A percentile compares a stretch with the other conserved stretches of the same genome.
Evolutionary conservation across 2,329 filamentous ascomycete species (phyloP).

Genomic region (Beauveria varroae): DNA sequence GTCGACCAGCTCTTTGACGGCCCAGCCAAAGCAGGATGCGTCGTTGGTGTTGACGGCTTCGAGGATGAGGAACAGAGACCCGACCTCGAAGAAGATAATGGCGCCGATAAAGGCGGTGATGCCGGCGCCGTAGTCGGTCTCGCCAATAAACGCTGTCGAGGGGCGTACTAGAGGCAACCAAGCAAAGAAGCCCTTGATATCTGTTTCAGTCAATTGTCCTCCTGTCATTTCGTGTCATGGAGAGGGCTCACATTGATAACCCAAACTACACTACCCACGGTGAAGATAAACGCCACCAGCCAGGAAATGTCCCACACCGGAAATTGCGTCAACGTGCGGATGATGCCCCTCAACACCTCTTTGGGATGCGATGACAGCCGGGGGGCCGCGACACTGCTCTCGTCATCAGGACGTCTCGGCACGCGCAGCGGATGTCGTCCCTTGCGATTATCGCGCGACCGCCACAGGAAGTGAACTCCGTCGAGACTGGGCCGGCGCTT

Average conservation of each 20-base stretch:
- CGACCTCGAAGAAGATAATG: background rate
- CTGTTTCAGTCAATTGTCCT: background rate
- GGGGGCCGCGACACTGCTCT: background rate
- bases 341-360: background rate
- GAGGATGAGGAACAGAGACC: background rate
- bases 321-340: background rate
- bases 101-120: constrained; percentile 8
- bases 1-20: background rate
- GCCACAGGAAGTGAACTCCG: constrained; percentile 2
- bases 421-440: constrained; percentile 5
- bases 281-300: constrained; percentile 7
- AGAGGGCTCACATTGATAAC: background rate
- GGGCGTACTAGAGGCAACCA: constrained; percentile 3
- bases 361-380: background rate
- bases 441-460: constrained; percentile 10
- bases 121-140: background rate
- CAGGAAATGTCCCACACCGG: constrained; percentile 10
- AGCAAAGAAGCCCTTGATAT: background rate
- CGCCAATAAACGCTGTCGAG: background rate
- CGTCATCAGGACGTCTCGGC: background rate
- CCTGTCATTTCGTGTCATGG: background rate
- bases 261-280: constrained; percentile 1
- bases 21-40: constrained; percentile 9
- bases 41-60: constrained; percentile 9
- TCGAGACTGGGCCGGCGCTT: background rate